Evolutionary conservation across 1,139 yeast genomes (phyloP), one percentile per base, ranked within the genome.

Genomic region (Yamadazyma taylorii): DNA sequence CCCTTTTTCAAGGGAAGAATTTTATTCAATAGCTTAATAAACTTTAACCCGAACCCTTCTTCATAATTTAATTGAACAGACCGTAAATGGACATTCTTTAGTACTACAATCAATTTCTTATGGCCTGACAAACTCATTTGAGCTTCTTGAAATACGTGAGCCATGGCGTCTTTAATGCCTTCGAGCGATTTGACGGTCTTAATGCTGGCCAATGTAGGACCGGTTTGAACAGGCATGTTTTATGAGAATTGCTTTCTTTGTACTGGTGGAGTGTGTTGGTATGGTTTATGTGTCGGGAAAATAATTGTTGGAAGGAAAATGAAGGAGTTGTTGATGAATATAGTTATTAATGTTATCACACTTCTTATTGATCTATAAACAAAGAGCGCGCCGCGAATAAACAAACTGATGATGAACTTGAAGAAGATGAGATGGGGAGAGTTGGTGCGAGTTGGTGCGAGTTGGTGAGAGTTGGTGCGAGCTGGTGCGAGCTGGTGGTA

Each of bases 81-180:
- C 45, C 77, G 73, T 16, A 64, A 52, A 44, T 83, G 86, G 12
- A 86, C 65, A 34, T 75, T 74, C 51, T 74, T 75, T 54, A 87
- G 58, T 8, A 85, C 75, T 10, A 80, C 75, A 6, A 82, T 78
- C 40, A 86, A 79, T 51, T 86, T 84, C 33, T 86, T 69, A 58
- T 89, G 97, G 2, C 90, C 84, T 0, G 92, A 81, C 25, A 82
- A 69, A 1, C 86, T 73, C 26, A 61, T 45, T 52, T 90, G 97
- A 0, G 94, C 88, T 42, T 84, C 92, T 52, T 85, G 94, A 54
- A 90, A 90, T 2, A 83, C 80, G 39, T 77, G 80, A 0, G 85
- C 79, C 51, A 87, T 66, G 2, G 85, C 78, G 24, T 39, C 36
- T 26, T 55, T 51, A 35, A 69, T 53, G 22, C 63, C 70, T 5